Base-by-base conservation (phyloP, 257 asterid species). In the Solanum sejunctum region DNA sequence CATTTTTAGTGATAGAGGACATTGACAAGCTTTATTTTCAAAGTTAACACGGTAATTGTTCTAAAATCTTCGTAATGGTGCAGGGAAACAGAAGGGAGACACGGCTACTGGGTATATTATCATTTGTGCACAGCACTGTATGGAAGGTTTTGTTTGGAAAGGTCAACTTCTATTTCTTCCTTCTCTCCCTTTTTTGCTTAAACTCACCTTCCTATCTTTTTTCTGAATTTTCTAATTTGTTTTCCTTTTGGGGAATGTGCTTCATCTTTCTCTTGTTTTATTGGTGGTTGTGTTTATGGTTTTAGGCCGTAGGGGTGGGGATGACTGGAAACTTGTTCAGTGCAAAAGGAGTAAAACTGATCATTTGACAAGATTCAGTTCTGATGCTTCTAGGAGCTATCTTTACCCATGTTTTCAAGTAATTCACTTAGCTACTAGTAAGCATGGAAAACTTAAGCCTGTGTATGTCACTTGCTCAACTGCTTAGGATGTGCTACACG, bases 61-160 rank as follows among this genome's bases (percentile, higher is more conserved):
- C 23, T 85, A 84, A 71, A 23, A 8, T 81, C 61, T 47, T 84
- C 43, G 10, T 87, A 73, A 85, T 88, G 86, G 64, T 85, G 61
- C 73, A 95, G 98, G 98, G 98, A 72, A 93, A 93, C 90, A 91
- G 97, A 86, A 93, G 98, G 90, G 98, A 95, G 91, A 93, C 97
- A 78, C 86, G 97, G 28, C 86, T 95, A n/a, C 85, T 95, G 88
- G 97, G 98, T 63, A 95, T 95, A 77, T 87, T 95, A 66, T 95
- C 98, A 82, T 95, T 95, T 88, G 94, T 95, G 81, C 98, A 95
- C 82, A 95, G 98, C 91, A 95, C 98, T 16, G 97, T 95, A 77
- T 95, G 98, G 98, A 95, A 95, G 89, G 95, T 93, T 88, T 90
- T 95, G 88, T 93, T 95, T 85, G 98, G 98, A 86, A 94, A 94